A percentile compares a stretch with the other conserved stretches of the same genome.
phyloP scores from a whole-genome alignment of 305 asterid genomes.

The Fraxinus latifolia region DNA sequence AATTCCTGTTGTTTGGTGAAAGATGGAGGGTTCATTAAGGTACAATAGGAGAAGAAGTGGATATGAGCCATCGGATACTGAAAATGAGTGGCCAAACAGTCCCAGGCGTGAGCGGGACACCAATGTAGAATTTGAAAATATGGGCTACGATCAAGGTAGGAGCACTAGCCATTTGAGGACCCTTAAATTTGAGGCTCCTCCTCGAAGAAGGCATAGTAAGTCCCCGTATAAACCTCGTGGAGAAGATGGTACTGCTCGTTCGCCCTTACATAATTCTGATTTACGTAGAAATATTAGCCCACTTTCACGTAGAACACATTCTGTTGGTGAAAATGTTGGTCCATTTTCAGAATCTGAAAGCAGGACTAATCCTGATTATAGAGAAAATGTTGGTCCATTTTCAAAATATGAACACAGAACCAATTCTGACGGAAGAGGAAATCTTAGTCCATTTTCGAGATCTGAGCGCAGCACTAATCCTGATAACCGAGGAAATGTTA shows the following conservation, averaged over 20 bases:
- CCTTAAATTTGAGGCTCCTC: conserved; percentile 15
- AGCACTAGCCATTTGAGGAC: conserved; percentile 22
- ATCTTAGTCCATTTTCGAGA: conserved; percentile 4
- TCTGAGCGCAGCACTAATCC: conserved; percentile 47
- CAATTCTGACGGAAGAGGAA: conserved; percentile 3
- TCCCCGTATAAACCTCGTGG: conserved; percentile 31
- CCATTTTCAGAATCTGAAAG: not conserved
- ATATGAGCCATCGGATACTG: conserved; percentile 72
- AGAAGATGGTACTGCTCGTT: conserved; percentile 27
- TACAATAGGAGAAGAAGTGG: conserved; percentile 55
- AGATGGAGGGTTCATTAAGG: conserved; percentile 35
- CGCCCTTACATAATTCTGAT: conserved; percentile 4
- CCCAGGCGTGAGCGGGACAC: conserved; percentile 34
- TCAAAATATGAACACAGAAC: conserved; percentile 10
- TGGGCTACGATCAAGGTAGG: conserved; percentile 24
- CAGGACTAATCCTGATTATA: conserved; percentile 20
- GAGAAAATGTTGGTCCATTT: conserved; percentile 13
- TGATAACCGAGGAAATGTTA: conserved; percentile 18
- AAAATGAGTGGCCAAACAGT: conserved; percentile 57
- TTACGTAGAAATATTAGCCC: conserved; percentile 25
- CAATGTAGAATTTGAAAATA: conserved; percentile 4
- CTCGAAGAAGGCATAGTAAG: conserved; percentile 37
- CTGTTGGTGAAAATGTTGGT: conserved; percentile 8
- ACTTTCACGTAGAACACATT: conserved; percentile 4
- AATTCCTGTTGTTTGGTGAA: not conserved